Evolutionary conservation across 305 asterid genomes (phyloP), one percentile per base, ranked within the genome.

Genomic region (Plantago rigida): DNA sequence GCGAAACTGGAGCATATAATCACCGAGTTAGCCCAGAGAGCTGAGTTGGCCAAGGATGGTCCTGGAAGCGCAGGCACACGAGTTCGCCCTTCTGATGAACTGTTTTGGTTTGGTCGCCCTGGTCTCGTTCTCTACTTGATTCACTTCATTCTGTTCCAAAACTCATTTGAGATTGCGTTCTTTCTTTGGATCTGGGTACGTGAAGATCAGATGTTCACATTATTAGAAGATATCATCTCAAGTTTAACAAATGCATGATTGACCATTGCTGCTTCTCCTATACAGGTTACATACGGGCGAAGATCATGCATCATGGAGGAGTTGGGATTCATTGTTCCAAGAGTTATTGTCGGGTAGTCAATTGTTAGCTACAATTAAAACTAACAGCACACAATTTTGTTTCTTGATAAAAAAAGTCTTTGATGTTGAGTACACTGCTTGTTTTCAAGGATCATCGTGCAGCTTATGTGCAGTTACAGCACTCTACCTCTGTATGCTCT

Each of bases 391-490:
- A 6, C 17, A 28, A 26, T 13, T 36, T 6, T 13, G 42, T 47
- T 53, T 28, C 22, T 13, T 53, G 46, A 17, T 10, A 26, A 34
- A 12, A 12, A 9, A 48, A 13, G 41, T 42, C 28, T 46, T 48
- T 34, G n/a, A 50, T 34, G 34, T 29, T 10, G 47, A 6, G 52
- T 2, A 51, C 22, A 14, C 56, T 44, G 39, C 19, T 49, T 68
- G 12, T 39, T 9, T 31, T 9, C 3, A 87, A 87, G 98, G 79
- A 73, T 86, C 29, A 60, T 87, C 19, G 89, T 91, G 66, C 93
- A 87, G 73, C 84, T 87, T 51, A 93, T 91, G 41, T 87, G 96
- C 87, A 87, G 98, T 74, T 91, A 91, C 77, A 91, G 95, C 84
- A 91, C 95, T 12, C 50, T 87, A 29, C 96, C 98, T 29, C 66